These are phyloP conservation scores for Penicillium coffeae DNA, from an alignment of 495 filamentous ascomycete species.

Conservation along the genomic window DNA sequence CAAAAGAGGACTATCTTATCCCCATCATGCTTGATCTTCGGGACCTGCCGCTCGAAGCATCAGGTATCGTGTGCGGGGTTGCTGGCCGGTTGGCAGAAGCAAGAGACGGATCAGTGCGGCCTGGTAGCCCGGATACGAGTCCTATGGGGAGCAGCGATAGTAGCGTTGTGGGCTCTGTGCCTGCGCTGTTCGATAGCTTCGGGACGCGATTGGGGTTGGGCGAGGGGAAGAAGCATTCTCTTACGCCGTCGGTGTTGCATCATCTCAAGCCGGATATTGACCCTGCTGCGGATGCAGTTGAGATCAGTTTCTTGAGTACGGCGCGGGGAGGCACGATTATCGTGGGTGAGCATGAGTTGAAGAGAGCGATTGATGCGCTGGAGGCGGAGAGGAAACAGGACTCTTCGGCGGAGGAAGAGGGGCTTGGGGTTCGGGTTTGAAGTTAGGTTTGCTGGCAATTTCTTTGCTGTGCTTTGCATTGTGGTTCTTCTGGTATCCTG, in stretches of 20 bases:
- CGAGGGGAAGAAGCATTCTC: conserved; percentile 7
- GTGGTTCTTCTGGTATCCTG: too few relatives aligned
- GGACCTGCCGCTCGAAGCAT: conserved; percentile 79
- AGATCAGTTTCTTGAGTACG: conserved; percentile 88
- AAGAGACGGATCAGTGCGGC: conserved; percentile 21
- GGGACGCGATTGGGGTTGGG: conserved; percentile 10
- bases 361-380: conserved; percentile 67
- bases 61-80: conserved; percentile 90
- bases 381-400: conserved; percentile 34
- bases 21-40: conserved; percentile 86
- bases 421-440: too few relatives aligned
- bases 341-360: conserved; percentile 67
- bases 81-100: conserved; percentile 71
- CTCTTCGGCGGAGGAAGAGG: background rate
- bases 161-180: conserved; percentile 16
- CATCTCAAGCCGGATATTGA: conserved; percentile 40
- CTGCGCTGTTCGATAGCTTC: conserved; percentile 16
- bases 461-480: too few relatives aligned
- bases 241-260: conserved; percentile 20
- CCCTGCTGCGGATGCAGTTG: conserved; percentile 55
- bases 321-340: conserved; percentile 89
- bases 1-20: conserved; percentile 73
- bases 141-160: conserved; percentile 9
- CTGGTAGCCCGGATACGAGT: conserved; percentile 11
- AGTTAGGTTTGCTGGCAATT: too few relatives aligned